These are phyloP conservation scores for Thermothielavioides terrestris DNA, from an alignment of 495 filamentous ascomycete species.

Conservation along the genomic window DNA sequence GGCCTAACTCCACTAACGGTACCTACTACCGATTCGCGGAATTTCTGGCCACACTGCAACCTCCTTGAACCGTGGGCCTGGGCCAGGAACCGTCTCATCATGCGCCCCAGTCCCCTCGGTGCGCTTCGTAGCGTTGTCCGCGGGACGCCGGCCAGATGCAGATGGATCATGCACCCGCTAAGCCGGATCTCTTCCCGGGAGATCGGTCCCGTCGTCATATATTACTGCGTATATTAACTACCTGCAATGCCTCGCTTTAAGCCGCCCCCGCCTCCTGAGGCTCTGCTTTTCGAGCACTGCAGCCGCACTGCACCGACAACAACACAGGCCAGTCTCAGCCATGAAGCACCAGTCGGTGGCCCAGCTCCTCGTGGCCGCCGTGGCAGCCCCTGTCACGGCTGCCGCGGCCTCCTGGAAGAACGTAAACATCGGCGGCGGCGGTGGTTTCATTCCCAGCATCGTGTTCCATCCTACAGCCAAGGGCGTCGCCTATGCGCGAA, in stretches of 20 bases:
- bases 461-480: slow-evolving; percentile 49
- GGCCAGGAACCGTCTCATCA: slow-evolving; percentile 7
- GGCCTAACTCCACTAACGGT: background rate
- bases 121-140: background rate
- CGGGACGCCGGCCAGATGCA: slow-evolving; percentile 12
- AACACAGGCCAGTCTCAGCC: slow-evolving; percentile 19
- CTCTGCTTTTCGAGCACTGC: slow-evolving; percentile 9
- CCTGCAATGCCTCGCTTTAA: background rate
- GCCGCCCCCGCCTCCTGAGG: background rate
- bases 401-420: slow-evolving; percentile 44
- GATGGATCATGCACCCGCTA: background rate
- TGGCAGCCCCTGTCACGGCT: slow-evolving; percentile 22
- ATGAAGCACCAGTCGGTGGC: slow-evolving; percentile 29
- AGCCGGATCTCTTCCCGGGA: slow-evolving; percentile 2
- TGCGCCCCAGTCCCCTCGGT: background rate
- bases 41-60: background rate
- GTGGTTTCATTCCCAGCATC: slow-evolving; percentile 52
- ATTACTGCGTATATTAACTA: slow-evolving; percentile 23
- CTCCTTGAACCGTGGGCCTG: slow-evolving; percentile 9
- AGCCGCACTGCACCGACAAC: background rate
- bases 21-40: slow-evolving; percentile 17
- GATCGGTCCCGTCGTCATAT: background rate
- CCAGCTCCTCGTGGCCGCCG: slow-evolving; percentile 25
- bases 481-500: slow-evolving; percentile 52
- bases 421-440: slow-evolving; percentile 46